A percentile compares a stretch with the other conserved stretches of the same genome.
Conservation (phyloP, 331 rosid species). For the Rhamnella rubrinervis region DNA sequence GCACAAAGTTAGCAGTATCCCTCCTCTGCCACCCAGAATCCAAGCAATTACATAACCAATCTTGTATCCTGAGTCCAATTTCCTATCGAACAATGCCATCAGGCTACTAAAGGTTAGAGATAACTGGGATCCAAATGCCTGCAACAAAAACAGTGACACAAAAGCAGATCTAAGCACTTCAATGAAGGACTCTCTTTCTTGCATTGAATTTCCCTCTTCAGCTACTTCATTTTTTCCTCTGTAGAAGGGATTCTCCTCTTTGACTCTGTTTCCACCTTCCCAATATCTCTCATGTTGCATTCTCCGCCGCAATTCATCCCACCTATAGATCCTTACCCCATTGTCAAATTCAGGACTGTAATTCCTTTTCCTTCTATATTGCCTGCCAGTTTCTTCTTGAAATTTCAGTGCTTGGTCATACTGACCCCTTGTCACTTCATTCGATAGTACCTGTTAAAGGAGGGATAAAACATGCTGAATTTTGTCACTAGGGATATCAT, state of each 20-base stretch:
- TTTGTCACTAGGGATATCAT: background rate
- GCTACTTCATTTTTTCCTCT: slow-evolving; percentile 26
- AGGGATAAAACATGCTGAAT: slow-evolving; percentile 1
- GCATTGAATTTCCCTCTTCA: slow-evolving; percentile 36
- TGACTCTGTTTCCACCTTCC: slow-evolving; percentile 16
- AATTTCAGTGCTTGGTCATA: slow-evolving; percentile 51
- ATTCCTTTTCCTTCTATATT: slow-evolving; percentile 40
- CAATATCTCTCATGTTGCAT: slow-evolving; percentile 33
- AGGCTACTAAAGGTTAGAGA: slow-evolving; percentile 71
- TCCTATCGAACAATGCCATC: slow-evolving; percentile 66
- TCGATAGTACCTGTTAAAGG: slow-evolving; percentile 62
- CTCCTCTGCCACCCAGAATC: slow-evolving; percentile 82
- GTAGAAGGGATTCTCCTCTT: slow-evolving; percentile 22
- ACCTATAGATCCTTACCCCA: slow-evolving; percentile 45
- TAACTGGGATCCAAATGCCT: slow-evolving; percentile 36
- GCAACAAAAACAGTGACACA: slow-evolving; percentile 56
- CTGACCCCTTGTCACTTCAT: slow-evolving; percentile 52
- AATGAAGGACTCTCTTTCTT: slow-evolving; percentile 60
- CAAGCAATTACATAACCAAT: slow-evolving; percentile 74
- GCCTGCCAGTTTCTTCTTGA: slow-evolving; percentile 31
- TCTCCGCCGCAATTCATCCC: slow-evolving; percentile 63
- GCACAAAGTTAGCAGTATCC: slow-evolving; percentile 70
- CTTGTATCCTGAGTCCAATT: slow-evolving; percentile 72
- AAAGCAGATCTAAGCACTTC: slow-evolving; percentile 70
- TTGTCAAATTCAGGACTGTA: slow-evolving; percentile 58